Conservation (phyloP, 495 filamentous ascomycete genomes). For the Corynascus novoguineensis region DNA sequence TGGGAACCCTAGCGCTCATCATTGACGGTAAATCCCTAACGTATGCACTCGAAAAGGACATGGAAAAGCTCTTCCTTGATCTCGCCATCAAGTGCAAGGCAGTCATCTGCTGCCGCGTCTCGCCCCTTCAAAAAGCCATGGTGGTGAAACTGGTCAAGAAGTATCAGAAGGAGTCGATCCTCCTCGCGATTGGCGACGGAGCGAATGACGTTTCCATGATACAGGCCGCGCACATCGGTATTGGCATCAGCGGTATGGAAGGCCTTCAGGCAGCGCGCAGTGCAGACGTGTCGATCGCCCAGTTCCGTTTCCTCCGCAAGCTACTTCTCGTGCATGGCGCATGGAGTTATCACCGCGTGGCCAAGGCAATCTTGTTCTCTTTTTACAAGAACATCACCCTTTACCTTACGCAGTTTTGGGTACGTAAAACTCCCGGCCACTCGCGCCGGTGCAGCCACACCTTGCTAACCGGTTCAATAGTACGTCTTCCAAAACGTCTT, state of each 20-base stretch:
- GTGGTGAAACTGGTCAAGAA: slow-evolving; percentile 99
- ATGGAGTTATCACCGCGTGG: slow-evolving; percentile 96
- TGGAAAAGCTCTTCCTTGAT: slow-evolving; percentile 92
- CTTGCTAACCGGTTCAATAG: slow-evolving; percentile 36
- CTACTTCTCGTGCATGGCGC: slow-evolving; percentile 92
- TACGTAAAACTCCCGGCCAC: slow-evolving; percentile 39
- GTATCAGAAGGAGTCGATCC: slow-evolving; percentile 76
- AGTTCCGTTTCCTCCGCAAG: slow-evolving; percentile 95
- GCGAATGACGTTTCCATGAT: slow-evolving; percentile 99
- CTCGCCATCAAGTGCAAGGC: slow-evolving; percentile 95
- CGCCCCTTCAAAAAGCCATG: slow-evolving; percentile 95
- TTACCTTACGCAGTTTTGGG: slow-evolving; percentile 99
- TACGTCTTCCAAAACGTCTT: slow-evolving; percentile 98
- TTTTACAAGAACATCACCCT: slow-evolving; percentile 99
- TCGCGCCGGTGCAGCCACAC: slow-evolving; percentile 32
- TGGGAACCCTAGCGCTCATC: slow-evolving; percentile 85
- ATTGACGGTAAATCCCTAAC: slow-evolving; percentile 96
- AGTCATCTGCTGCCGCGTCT: slow-evolving; percentile 98
- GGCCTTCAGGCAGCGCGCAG: slow-evolving; percentile 97
- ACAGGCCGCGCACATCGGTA: slow-evolving; percentile 96
- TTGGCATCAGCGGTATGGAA: slow-evolving; percentile 96
- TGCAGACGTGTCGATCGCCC: slow-evolving; percentile 92
- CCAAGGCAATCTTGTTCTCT: slow-evolving; percentile 93
- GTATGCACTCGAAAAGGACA: slow-evolving; percentile 85
- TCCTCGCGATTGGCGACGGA: slow-evolving; percentile 94